phyloP scores from a whole-genome alignment of 208 protist genomes.

The Acanthamoeba triangularis region DNA sequence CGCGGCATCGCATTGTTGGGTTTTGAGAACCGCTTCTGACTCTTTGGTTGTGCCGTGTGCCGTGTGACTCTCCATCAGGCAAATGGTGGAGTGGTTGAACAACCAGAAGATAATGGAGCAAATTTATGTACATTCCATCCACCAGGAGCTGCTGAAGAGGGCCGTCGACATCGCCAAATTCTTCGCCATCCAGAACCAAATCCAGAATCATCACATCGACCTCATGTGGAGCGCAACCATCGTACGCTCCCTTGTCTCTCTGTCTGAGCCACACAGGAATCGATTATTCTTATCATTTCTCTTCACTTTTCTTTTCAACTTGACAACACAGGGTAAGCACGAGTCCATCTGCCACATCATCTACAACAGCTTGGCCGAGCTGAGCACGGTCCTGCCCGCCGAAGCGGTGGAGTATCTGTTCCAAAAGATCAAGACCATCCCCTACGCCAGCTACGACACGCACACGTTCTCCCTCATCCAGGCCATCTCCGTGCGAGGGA shows the following conservation, averaged over 20 bases:
- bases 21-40: neutral
- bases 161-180: slow-evolving; percentile 83
- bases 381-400: slow-evolving; percentile 13
- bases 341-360: slow-evolving; percentile 84
- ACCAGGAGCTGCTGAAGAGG: slow-evolving; percentile 83
- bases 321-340: slow-evolving; percentile 78
- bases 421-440: slow-evolving; percentile 81
- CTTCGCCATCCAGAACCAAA: slow-evolving; percentile 75
- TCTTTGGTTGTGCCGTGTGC: neutral
- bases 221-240: slow-evolving; percentile 81
- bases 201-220: slow-evolving; percentile 83
- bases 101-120: slow-evolving; percentile 82
- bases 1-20: neutral
- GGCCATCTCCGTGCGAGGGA: slow-evolving; percentile 69
- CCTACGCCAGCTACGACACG: slow-evolving; percentile 73
- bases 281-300: neutral
- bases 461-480: slow-evolving; percentile 77
- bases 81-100: slow-evolving; percentile 83
- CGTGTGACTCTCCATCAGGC: neutral
- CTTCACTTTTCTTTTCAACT: neutral
- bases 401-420: slow-evolving; percentile 83
- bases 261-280: neutral
- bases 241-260: neutral
- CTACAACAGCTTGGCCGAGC: slow-evolving; percentile 76
- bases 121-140: slow-evolving; percentile 81